Conservation (phyloP, 1,284 basidiomycete genomes). For the Marasmius tenuissimus region DNA sequence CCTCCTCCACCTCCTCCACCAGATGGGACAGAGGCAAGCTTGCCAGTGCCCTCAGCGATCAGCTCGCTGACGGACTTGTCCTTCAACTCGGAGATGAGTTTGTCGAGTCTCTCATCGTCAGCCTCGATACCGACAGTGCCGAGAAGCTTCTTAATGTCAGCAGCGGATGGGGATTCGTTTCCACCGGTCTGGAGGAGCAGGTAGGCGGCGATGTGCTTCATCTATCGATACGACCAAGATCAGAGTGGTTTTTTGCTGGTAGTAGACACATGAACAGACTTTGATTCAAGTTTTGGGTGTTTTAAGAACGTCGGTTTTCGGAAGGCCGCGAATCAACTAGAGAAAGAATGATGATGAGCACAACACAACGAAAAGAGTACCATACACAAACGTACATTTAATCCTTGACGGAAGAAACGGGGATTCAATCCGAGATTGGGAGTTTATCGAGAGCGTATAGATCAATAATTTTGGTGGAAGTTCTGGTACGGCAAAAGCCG, state of each 20-base stretch:
- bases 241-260: background rate
- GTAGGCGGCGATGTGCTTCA: constrained; percentile 98
- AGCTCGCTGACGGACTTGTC: constrained; percentile 93
- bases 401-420: constrained; percentile 86
- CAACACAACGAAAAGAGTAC: background rate
- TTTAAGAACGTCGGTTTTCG: background rate
- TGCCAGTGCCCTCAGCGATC: constrained; percentile 90
- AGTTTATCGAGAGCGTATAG: constrained; percentile 19
- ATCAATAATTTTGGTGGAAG: constrained; percentile 3
- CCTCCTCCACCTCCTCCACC: constrained; percentile 64
- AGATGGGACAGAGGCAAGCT: constrained; percentile 94
- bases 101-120: constrained; percentile 82
- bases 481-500: constrained; percentile 12
- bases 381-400: constrained; percentile 59
- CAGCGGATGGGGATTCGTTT: constrained; percentile 85
- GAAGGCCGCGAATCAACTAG: constrained; percentile 3
- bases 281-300: background rate
- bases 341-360: background rate
- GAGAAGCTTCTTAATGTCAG: constrained; percentile 91
- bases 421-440: constrained; percentile 74
- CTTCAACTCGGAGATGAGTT: constrained; percentile 89
- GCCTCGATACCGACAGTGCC: constrained; percentile 86
- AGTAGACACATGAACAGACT: background rate
- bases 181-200: constrained; percentile 96
- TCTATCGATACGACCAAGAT: constrained; percentile 43